phyloP scores from a whole-genome alignment of 257 asterid genomes.

The Linaria vulgaris region DNA sequence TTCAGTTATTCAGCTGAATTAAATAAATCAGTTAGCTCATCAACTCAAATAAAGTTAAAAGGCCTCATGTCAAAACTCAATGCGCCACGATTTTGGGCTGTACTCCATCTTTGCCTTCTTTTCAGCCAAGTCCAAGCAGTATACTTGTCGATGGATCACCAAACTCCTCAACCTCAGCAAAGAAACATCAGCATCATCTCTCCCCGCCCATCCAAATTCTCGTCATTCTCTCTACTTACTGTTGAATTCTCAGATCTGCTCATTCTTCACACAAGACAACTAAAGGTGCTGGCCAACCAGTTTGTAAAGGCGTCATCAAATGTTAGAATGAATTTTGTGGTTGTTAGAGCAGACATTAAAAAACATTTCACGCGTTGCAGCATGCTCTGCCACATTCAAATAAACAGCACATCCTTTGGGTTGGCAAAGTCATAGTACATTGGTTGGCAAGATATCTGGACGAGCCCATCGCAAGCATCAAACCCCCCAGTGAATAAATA shows the following conservation, averaged over 20 bases:
- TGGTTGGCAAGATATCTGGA: not conserved
- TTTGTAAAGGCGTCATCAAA: too few relatives aligned
- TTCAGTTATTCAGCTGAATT: not conserved
- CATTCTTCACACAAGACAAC: not conserved
- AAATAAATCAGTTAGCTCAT: not conserved
- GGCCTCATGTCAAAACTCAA: not conserved
- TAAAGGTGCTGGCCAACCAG: too few relatives aligned
- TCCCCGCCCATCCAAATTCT: not conserved
- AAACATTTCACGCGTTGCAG: not conserved
- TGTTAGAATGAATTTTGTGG: not conserved
- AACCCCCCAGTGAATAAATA: not conserved
- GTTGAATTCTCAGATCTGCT: not conserved
- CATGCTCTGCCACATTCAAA: not conserved
- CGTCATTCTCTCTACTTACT: not conserved
- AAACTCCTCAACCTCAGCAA: not conserved
- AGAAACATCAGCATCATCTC: not conserved
- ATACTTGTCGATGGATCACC: not conserved
- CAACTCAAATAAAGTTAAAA: not conserved
- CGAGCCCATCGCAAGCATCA: not conserved
- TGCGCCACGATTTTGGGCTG: not conserved
- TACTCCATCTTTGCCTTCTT: not conserved
- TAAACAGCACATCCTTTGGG: not conserved
- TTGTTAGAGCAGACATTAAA: too few relatives aligned
- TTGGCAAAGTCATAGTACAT: not conserved
- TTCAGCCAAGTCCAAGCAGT: not conserved